Base-by-base conservation (phyloP, 2,329 filamentous ascomycete genomes). In the Ceratocystis cubensis region DNA sequence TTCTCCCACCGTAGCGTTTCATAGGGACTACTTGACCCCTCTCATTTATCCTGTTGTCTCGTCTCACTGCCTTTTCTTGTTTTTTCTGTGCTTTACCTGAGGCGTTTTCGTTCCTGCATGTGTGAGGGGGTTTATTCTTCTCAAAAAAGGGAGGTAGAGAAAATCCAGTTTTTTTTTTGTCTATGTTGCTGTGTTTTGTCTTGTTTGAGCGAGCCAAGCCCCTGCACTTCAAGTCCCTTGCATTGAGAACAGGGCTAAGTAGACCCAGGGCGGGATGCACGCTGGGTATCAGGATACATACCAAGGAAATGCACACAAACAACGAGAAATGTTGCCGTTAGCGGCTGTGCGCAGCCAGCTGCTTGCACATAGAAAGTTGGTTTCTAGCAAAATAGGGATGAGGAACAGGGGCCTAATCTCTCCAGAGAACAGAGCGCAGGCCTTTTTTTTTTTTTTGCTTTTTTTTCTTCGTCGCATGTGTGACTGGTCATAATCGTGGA, bases 31-130 rank as follows among this genome's bases (percentile, higher is more conserved):
- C 37, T 41, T 15, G 1, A 41, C 25, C 44, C 33, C 22, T 63
- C 37, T 10, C 25, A 41, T 46, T 37, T 22, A 17, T 2, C 30
- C 61, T 63, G 44, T 30, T 45, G 30, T 22, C 20, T 62, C 6
- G n/a, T 7, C 41, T 46, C 37, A 37, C 41, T 45, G 48, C 22
- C 15, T 28, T 53, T n/a, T 8, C n/a, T 37, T 59, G 53, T 30
- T 30, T 59, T 59, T 33, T 8, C 33, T 37, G 28, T n/a, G 53
- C 28, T n/a, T n/a, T 33, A 33, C 53, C 56, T 59, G 56, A 63
- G 33, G 44, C 8, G 28, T 33, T 50, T 25, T 48, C 2, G 61
- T 63, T 63, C 61, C 45, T 63, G 25, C 61, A 63, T 63, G 28
- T 63, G 41, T 28, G 37, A 63, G 61, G 44, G 37, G 41, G 45